A percentile compares a stretch with the other conserved stretches of the same genome.
phyloP scores from a whole-genome alignment of 1,284 basidiomycete genomes.

The Macrocystidia cucumis region DNA sequence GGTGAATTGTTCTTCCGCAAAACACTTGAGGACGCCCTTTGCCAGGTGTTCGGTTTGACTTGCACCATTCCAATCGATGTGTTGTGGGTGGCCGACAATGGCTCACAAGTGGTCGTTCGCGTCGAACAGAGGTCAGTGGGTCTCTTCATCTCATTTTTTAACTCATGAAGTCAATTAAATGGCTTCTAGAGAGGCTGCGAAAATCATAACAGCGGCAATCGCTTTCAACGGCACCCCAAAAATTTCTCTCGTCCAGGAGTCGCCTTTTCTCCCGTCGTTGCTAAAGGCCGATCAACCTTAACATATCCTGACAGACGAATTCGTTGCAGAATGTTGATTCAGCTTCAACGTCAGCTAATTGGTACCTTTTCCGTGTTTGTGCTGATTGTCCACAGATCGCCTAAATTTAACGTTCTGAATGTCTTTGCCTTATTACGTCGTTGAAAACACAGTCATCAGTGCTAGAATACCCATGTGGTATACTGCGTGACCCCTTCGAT shows the following conservation, averaged over 20 bases:
- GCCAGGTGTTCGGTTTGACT: conserved; percentile 21
- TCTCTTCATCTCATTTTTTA: conserved; percentile 1
- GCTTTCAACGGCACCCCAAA: conserved; percentile 18
- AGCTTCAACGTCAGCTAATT: no score
- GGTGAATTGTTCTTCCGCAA: conserved; percentile 21
- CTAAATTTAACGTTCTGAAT: no score
- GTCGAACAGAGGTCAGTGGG: conserved; percentile 18
- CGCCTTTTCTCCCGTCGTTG: conserved; percentile 26
- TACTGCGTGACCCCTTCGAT: no score
- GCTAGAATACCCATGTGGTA: no score
- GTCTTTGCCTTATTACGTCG: no score
- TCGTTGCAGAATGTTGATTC: no score
- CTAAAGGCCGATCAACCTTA: conserved; percentile 5
- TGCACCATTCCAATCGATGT: conserved; percentile 21
- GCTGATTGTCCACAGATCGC: no score
- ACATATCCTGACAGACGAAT: no score
- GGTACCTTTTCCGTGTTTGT: no score
- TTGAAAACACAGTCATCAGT: no score
- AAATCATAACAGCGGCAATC: conserved; percentile 20
- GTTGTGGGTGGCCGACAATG: conserved; percentile 22
- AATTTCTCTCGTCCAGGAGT: conserved; percentile 20
- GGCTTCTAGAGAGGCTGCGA: conserved; percentile 20
- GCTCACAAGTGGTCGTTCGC: conserved; percentile 19
- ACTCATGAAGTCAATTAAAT: background rate
- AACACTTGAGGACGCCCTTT: conserved; percentile 20